These are phyloP conservation scores for Stromatinia cepivora DNA, from an alignment of 2,329 filamentous ascomycete genomes.

Conservation along the genomic window DNA sequence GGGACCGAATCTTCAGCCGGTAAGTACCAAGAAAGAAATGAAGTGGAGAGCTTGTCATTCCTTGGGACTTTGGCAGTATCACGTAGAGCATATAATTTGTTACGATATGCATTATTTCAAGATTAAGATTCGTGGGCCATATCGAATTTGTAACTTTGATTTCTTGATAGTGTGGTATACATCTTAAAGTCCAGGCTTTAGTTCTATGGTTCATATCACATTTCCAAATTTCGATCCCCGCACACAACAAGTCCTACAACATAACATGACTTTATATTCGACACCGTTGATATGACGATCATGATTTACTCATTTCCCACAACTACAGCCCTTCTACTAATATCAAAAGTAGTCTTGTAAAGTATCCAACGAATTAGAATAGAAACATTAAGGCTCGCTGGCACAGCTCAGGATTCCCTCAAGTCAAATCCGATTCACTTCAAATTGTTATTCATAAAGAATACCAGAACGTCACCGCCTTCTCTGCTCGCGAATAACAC, in stretches of 20 bases:
- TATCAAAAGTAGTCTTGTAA: neutral
- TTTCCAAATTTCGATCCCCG: too few species aligned
- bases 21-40: neutral
- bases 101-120: neutral
- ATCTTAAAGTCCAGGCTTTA: too few species aligned
- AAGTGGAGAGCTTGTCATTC: neutral
- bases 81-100: neutral
- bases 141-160: neutral
- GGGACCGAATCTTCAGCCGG: neutral
- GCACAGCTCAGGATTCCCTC: neutral
- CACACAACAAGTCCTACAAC: too few species aligned
- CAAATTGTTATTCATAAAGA: neutral
- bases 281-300: neutral
- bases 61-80: neutral
- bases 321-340: neutral
- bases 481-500: neutral
- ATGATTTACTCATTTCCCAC: neutral
- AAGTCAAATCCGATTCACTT: neutral
- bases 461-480: neutral
- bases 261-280: neutral
- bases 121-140: neutral
- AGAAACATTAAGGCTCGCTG: neutral
- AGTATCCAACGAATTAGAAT: neutral
- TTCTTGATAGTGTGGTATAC: neutral
- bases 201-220: too few species aligned